Evolutionary conservation across 208 protist species (phyloP).

Genomic region (Trypanosoma melophagium): DNA sequence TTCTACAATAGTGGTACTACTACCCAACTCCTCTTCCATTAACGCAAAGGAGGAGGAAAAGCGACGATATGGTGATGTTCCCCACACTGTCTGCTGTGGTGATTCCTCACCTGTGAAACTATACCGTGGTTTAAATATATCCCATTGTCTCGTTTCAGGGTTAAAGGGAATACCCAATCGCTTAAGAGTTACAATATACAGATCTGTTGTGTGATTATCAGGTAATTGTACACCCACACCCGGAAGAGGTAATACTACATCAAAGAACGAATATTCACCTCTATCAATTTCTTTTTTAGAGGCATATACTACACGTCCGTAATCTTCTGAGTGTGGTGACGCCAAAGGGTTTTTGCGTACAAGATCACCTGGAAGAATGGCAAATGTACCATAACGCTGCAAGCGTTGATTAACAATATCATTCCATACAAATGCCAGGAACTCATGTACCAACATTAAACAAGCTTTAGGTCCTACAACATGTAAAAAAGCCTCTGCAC

Average conservation of each 20-base stretch:
- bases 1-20: conserved; percentile 33
- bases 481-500: conserved; percentile 78
- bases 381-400: conserved; percentile 83
- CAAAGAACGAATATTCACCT: conserved; percentile 50
- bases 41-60: conserved; percentile 59
- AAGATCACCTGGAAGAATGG: conserved; percentile 79
- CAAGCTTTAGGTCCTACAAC: conserved; percentile 73
- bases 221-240: conserved; percentile 71
- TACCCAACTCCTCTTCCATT: conserved; percentile 74
- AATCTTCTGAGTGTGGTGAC: conserved; percentile 28
- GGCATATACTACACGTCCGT: conserved; percentile 29
- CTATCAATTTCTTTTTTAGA: conserved; percentile 56
- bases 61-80: conserved; percentile 46
- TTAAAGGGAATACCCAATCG: conserved; percentile 77
- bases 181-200: conserved; percentile 83
- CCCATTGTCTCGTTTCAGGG: conserved; percentile 77
- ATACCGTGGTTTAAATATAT: conserved; percentile 52
- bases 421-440: conserved; percentile 88
- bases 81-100: too few species aligned
- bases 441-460: conserved; percentile 80
- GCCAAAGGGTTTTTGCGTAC: conserved; percentile 42
- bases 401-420: conserved; percentile 85
- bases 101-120: conserved; percentile 2
- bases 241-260: conserved; percentile 80
- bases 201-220: conserved; percentile 83